Conservation (phyloP, 2,329 filamentous ascomycete species). For the Sclerotinia trifoliorum region DNA sequence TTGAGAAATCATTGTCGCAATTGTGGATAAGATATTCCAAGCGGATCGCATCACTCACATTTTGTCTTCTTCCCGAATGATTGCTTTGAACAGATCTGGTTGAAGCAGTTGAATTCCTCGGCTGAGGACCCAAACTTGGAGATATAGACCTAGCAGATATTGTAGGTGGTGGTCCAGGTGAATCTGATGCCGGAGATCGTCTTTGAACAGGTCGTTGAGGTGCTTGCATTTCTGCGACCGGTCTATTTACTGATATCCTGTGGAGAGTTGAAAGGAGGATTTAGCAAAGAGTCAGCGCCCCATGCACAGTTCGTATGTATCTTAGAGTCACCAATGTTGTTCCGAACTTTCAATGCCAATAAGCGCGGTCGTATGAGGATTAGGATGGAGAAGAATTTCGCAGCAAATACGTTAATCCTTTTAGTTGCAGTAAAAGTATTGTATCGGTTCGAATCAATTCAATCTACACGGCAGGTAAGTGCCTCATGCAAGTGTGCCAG, state of each 20-base stretch:
- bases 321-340: neutral
- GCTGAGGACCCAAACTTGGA: constrained; percentile 52
- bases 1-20: neutral
- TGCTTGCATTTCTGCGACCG: constrained; percentile 49
- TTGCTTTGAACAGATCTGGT: constrained; percentile 55
- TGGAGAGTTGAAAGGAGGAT: constrained; percentile 7
- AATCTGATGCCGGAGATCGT: constrained; percentile 62
- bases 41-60: constrained; percentile 51
- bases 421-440: neutral
- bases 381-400: neutral
- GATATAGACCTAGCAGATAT: constrained; percentile 59
- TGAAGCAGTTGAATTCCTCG: constrained; percentile 65
- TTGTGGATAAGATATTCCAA: neutral
- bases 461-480: constrained; percentile 12
- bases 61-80: constrained; percentile 52
- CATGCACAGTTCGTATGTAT: constrained; percentile 7
- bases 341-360: neutral
- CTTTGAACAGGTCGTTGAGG: constrained; percentile 57
- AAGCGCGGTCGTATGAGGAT: neutral
- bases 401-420: constrained; percentile 10
- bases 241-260: constrained; percentile 12
- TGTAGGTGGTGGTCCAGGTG: constrained; percentile 53
- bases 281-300: constrained; percentile 24
- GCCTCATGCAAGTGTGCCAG: constrained; percentile 19
- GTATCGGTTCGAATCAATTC: neutral